These are phyloP conservation scores for Pseudomonodictys pantanalensis DNA, from an alignment of 495 filamentous ascomycete species.

Conservation along the genomic window DNA sequence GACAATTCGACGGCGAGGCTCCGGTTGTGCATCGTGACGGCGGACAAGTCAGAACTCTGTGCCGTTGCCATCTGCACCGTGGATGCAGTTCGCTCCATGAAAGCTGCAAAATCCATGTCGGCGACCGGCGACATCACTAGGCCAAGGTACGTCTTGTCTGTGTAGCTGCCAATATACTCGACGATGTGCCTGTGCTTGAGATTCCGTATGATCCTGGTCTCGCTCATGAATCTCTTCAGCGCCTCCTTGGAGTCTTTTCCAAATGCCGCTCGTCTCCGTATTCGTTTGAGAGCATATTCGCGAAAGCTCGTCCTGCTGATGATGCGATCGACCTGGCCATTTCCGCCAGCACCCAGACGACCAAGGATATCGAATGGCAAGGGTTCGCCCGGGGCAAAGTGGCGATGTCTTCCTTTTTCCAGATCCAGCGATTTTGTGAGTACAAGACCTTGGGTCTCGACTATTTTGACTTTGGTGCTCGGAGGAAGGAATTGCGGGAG, in stretches of 20 bases:
- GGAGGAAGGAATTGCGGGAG: neutral
- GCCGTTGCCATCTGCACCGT: too few species aligned
- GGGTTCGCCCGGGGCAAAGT: neutral
- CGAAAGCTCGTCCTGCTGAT: neutral
- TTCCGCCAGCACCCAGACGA: neutral
- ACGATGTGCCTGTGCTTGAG: neutral
- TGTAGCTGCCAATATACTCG: neutral
- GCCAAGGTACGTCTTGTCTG: neutral
- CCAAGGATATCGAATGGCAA: neutral
- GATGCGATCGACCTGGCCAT: neutral
- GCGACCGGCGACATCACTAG: neutral
- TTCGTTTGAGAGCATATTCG: conserved; percentile 1
- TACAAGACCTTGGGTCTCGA: neutral
- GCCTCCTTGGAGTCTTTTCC: neutral
- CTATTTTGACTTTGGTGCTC: neutral
- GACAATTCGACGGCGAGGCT: neutral
- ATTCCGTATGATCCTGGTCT: neutral
- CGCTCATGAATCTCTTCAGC: neutral
- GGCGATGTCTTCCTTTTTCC: neutral
- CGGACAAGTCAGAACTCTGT: neutral
- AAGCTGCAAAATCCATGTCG: neutral
- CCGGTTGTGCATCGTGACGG: neutral
- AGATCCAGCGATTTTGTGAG: conserved; percentile 1
- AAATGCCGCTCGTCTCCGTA: neutral
- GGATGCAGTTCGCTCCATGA: neutral